Percentiles rank a stretch among this genome's conserved stretches.
These are phyloP conservation scores for Fusarium piperis DNA, from an alignment of 2,329 filamentous ascomycete genomes.

Conservation along the genomic window DNA sequence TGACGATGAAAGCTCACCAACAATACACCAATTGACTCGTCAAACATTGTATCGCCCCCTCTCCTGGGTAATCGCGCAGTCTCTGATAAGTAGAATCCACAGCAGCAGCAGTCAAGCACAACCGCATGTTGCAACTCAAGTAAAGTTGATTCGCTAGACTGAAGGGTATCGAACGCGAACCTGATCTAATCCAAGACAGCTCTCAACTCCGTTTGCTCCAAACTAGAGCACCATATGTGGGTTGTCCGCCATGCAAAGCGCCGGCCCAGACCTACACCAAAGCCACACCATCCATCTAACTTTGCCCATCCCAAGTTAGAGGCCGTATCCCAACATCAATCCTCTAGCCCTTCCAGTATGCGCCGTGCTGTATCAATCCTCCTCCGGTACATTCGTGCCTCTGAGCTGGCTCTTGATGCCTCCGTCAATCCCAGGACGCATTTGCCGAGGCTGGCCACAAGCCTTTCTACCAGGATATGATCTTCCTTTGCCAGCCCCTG, in stretches of 20 bases:
- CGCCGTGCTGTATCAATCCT: slow-evolving; percentile 79
- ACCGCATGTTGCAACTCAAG: not conserved
- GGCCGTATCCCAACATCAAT: slow-evolving; percentile 31
- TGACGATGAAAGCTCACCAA: not conserved
- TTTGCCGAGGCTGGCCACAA: slow-evolving; percentile 68
- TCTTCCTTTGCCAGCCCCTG: slow-evolving; percentile 64
- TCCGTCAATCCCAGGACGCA: slow-evolving; percentile 69
- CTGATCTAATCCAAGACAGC: slow-evolving; percentile 37
- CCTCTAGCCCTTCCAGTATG: slow-evolving; percentile 75
- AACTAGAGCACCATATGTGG: slow-evolving; percentile 31
- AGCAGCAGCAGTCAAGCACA: not conserved
- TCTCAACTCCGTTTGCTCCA: slow-evolving; percentile 36
- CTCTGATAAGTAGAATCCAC: not conserved
- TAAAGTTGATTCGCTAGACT: slow-evolving; percentile 31
- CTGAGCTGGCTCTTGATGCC: slow-evolving; percentile 62
- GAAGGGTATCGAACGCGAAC: slow-evolving; percentile 44
- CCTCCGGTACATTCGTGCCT: slow-evolving; percentile 72
- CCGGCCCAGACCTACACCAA: slow-evolving; percentile 24
- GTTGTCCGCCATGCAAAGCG: slow-evolving; percentile 24
- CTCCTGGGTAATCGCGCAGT: not conserved
- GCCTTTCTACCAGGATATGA: slow-evolving; percentile 66
- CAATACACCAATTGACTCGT: not conserved
- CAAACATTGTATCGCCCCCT: not conserved
- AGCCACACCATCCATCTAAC: slow-evolving; percentile 9
- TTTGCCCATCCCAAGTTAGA: not conserved